Evolutionary conservation across 2,329 filamentous ascomycete species (phyloP).

Genomic region (Colletotrichum noveboracense): DNA sequence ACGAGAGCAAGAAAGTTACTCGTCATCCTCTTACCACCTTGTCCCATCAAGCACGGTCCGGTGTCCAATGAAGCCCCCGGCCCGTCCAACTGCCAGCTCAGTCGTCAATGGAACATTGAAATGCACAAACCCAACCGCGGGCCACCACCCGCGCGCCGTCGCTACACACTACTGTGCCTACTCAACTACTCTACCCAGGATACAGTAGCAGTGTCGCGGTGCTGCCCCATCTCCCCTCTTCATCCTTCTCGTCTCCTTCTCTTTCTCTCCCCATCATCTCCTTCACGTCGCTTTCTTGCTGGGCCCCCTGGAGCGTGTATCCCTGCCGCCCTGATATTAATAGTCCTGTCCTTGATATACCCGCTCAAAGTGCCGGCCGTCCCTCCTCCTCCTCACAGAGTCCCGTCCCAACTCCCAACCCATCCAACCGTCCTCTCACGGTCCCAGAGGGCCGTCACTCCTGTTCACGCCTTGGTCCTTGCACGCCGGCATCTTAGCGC

Average conservation of each 20-base stretch:
- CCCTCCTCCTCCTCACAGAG: not conserved
- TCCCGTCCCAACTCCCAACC: not conserved
- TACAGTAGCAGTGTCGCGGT: not conserved
- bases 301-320: not conserved
- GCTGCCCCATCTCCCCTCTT: not conserved
- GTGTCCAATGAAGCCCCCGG: not conserved
- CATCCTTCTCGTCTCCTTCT: not conserved
- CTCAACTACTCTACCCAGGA: not conserved
- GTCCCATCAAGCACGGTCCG: not conserved
- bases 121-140: conserved; percentile 10
- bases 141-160: conserved; percentile 6
- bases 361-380: conserved; percentile 17
- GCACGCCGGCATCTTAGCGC: conserved; percentile 3
- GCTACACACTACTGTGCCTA: not conserved
- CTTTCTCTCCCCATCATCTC: conserved; percentile 1
- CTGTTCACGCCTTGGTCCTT: not conserved
- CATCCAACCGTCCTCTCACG: not conserved
- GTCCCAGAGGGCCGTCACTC: not conserved
- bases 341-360: conserved; percentile 11
- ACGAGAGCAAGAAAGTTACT: not conserved
- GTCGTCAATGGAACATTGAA: not conserved
- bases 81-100: conserved; percentile 12
- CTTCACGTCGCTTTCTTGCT: conserved; percentile 1
- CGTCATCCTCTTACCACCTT: not conserved
- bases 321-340: conserved; percentile 13